Evolutionary conservation across 805 yeast species (phyloP).

Genomic region (Nematodospora valgi): DNA sequence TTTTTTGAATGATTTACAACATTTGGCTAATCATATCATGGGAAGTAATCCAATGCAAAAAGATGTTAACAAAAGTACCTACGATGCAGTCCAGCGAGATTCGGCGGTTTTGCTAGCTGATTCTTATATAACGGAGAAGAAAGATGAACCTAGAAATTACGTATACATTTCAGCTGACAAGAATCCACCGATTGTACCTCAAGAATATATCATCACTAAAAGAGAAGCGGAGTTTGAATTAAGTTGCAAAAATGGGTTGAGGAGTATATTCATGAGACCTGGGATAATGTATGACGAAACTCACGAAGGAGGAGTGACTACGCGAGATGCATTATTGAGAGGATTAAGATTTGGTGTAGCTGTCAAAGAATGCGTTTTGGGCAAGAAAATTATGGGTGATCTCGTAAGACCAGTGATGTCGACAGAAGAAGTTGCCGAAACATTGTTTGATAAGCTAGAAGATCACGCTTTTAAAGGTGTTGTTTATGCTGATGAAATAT

Average conservation of each 20-base stretch:
- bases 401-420: constrained; percentile 60
- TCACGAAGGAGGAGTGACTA: constrained; percentile 21
- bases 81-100: constrained; percentile 63
- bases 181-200: constrained; percentile 64
- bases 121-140: constrained; percentile 36
- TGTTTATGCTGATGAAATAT: constrained; percentile 15
- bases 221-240: constrained; percentile 70
- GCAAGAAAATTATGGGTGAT: constrained; percentile 38
- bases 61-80: constrained; percentile 39
- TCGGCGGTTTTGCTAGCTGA: constrained; percentile 66
- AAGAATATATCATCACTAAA: constrained; percentile 71
- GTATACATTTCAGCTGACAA: constrained; percentile 81
- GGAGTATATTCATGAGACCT: constrained; percentile 71
- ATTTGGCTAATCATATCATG: constrained; percentile 29
- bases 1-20: constrained; percentile 29
- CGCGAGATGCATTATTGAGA: constrained; percentile 39
- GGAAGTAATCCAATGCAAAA: constrained; percentile 65
- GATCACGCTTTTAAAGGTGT: constrained; percentile 18
- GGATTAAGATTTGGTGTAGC: constrained; percentile 42
- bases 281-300: constrained; percentile 74
- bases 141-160: constrained; percentile 26
- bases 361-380: constrained; percentile 41
- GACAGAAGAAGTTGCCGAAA: constrained; percentile 65
- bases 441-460: constrained; percentile 51
- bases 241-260: constrained; percentile 40